Percentiles rank a stretch among this genome's conserved stretches.
Conservation (phyloP, 148 eudicot species). For the Chenopodium berlandieri region DNA sequence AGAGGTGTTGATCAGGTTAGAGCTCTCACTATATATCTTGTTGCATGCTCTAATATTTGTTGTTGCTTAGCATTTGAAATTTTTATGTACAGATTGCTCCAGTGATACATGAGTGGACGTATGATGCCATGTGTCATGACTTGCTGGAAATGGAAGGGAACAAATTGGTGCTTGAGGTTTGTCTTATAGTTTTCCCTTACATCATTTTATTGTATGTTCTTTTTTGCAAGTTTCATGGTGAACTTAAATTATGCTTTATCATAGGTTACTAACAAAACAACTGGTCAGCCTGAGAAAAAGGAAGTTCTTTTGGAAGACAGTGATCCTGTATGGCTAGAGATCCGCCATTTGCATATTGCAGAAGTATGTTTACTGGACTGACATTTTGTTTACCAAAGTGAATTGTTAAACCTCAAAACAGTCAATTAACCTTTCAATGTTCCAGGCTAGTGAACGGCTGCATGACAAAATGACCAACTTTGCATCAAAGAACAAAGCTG, state of each 20-base stretch:
- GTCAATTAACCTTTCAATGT: constrained; percentile 18
- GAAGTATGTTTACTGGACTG: constrained; percentile 52
- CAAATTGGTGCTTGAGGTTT: constrained; percentile 84
- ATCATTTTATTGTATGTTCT: constrained; percentile 9
- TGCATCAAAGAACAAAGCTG: constrained; percentile 90
- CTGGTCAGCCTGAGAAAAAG: constrained; percentile 77
- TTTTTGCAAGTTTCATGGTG: constrained; percentile 14
- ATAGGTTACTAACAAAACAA: constrained; percentile 73
- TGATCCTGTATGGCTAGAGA: constrained; percentile 97
- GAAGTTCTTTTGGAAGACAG: constrained; percentile 81
- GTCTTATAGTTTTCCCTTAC: constrained; percentile 11
- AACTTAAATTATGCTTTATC: constrained; percentile 11
- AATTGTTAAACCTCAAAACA: not conserved
- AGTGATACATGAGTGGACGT: constrained; percentile 97
- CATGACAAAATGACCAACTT: constrained; percentile 84
- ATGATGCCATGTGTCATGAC: constrained; percentile 99
- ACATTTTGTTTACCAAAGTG: not conserved
- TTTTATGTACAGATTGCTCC: constrained; percentile 75
- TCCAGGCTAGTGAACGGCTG: constrained; percentile 93
- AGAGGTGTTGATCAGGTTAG: constrained; percentile 90
- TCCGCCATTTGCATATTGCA: constrained; percentile 87
- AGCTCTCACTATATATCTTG: not conserved
- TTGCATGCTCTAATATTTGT: constrained; percentile 17
- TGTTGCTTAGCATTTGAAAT: constrained; percentile 13
- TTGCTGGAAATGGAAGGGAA: constrained; percentile 90